These are phyloP conservation scores for Trypanosoma congolense DNA, from an alignment of 208 protist species.

Conservation along the genomic window DNA sequence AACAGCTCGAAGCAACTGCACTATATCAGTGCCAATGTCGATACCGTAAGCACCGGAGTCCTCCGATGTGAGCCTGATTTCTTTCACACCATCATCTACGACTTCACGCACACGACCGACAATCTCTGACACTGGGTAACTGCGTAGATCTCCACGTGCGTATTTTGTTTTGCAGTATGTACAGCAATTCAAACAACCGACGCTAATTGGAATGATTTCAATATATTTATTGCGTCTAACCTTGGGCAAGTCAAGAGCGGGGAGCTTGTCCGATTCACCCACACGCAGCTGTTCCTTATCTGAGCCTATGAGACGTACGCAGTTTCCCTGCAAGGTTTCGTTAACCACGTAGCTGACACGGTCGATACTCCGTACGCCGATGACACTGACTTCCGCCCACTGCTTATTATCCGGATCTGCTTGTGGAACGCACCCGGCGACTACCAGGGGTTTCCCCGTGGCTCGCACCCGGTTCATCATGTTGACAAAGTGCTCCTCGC, in stretches of 20 bases:
- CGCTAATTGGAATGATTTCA: slow-evolving; percentile 85
- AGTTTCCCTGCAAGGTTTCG: slow-evolving; percentile 64
- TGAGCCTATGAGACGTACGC: slow-evolving; percentile 38
- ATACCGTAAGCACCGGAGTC: slow-evolving; percentile 83
- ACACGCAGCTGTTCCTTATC: background rate
- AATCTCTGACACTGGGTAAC: slow-evolving; percentile 54
- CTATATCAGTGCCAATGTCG: slow-evolving; percentile 59
- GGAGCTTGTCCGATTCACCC: slow-evolving; percentile 24
- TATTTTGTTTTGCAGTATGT: slow-evolving; percentile 93
- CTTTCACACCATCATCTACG: slow-evolving; percentile 46
- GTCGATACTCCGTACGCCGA: slow-evolving; percentile 67
- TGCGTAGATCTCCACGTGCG: slow-evolving; percentile 63
- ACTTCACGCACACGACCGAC: slow-evolving; percentile 38
- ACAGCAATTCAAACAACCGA: slow-evolving; percentile 82
- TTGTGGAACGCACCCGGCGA: slow-evolving; percentile 73
- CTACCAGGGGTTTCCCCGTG: slow-evolving; percentile 38
- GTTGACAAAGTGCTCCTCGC: slow-evolving; percentile 46
- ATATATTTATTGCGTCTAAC: slow-evolving; percentile 74
- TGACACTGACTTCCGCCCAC: slow-evolving; percentile 32
- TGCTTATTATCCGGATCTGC: slow-evolving; percentile 36
- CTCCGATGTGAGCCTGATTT: slow-evolving; percentile 84
- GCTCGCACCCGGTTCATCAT: slow-evolving; percentile 35
- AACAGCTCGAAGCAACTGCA: slow-evolving; percentile 46
- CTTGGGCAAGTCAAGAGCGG: slow-evolving; percentile 71
- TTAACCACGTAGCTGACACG: slow-evolving; percentile 68